These are phyloP conservation scores for Dactylorhiza incarnata DNA, from an alignment of 106 monocot genomes.

Conservation along the genomic window DNA sequence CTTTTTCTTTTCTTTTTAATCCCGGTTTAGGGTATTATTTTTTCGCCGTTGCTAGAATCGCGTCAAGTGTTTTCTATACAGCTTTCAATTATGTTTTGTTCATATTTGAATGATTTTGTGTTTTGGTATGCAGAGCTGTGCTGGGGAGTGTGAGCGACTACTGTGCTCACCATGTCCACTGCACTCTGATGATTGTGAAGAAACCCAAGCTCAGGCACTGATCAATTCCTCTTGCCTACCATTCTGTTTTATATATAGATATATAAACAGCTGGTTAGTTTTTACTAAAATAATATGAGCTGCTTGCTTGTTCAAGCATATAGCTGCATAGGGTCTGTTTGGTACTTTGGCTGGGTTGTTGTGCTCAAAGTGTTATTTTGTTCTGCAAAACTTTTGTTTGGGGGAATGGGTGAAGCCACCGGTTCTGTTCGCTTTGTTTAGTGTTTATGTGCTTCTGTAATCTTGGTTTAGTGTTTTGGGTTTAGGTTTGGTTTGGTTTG, in stretches of 20 bases:
- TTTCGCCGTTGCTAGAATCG: no score
- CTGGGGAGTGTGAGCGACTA: conserved; percentile 48
- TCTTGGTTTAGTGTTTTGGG: no score
- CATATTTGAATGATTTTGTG: neutral
- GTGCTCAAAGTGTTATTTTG: no score
- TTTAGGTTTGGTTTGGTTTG: no score
- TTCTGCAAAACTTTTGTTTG: no score
- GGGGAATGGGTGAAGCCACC: no score
- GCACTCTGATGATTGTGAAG: conserved; percentile 52
- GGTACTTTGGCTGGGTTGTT: neutral
- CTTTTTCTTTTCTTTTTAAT: neutral
- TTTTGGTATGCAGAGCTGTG: conserved; percentile 20
- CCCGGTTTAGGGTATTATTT: no score
- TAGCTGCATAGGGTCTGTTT: neutral
- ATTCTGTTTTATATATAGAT: neutral
- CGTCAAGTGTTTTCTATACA: no score
- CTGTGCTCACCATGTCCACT: conserved; percentile 40
- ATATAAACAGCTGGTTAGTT: neutral
- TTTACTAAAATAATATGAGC: neutral
- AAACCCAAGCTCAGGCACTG: conserved; percentile 26
- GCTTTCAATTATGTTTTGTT: neutral
- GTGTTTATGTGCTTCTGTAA: no score
- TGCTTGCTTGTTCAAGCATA: neutral
- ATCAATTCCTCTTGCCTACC: neutral
- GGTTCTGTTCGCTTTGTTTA: no score